These are phyloP conservation scores for Acephala macrosclerotiorum DNA, from an alignment of 2,329 filamentous ascomycete species.

Conservation along the genomic window DNA sequence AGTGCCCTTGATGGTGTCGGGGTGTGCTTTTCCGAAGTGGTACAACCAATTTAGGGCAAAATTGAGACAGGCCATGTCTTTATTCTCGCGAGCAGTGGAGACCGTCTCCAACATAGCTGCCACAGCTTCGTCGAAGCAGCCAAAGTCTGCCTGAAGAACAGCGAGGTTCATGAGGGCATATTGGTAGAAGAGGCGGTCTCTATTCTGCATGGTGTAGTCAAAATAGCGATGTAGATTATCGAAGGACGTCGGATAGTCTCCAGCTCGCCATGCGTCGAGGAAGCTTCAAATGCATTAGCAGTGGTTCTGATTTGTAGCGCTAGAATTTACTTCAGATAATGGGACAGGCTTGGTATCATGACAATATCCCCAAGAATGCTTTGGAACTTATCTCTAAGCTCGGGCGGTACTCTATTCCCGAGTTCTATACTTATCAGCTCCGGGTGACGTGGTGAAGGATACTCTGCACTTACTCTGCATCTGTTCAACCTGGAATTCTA, in stretches of 20 bases:
- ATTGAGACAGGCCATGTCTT: conserved; percentile 91
- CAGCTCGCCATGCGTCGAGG: conserved; percentile 89
- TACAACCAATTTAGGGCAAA: conserved; percentile 97
- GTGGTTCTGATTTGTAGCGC: not conserved
- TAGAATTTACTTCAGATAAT: conserved; percentile 71
- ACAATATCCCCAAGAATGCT: conserved; percentile 71
- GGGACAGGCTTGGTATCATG: conserved; percentile 74
- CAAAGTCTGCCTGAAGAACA: conserved; percentile 94
- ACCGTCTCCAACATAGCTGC: conserved; percentile 95
- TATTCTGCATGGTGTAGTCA: conserved; percentile 90
- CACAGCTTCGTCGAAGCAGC: conserved; percentile 88
- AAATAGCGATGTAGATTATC: conserved; percentile 95
- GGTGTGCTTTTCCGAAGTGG: conserved; percentile 88
- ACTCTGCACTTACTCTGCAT: conserved; percentile 72
- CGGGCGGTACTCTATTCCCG: conserved; percentile 78
- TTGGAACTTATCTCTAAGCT: conserved; percentile 75
- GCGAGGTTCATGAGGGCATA: conserved; percentile 94
- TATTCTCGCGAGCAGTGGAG: conserved; percentile 90
- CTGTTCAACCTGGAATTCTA: conserved; percentile 89
- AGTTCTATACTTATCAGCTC: conserved; percentile 57
- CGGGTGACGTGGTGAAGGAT: not conserved
- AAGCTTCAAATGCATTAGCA: conserved; percentile 61
- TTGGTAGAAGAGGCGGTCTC: conserved; percentile 87
- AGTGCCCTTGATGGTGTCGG: conserved; percentile 73
- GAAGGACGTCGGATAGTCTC: conserved; percentile 88